Conservation (phyloP, 2,329 filamentous ascomycete genomes). For the Alternaria sp. region DNA sequence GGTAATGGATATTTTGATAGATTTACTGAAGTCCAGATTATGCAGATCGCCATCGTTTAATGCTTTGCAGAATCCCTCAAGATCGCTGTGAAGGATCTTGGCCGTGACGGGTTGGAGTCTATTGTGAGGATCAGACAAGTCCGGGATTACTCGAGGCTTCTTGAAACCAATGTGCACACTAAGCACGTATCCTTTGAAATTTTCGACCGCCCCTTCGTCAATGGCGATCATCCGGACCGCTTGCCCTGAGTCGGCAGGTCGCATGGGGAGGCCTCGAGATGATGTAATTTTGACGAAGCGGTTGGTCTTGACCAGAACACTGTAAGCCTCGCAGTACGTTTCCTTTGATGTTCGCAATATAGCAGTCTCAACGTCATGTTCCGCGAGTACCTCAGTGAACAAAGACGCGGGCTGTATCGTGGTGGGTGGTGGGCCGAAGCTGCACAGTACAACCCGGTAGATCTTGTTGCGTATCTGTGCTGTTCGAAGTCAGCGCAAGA, state of each 20-base stretch:
- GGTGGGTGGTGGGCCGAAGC: background rate
- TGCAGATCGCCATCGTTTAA: slow-evolving; percentile 20
- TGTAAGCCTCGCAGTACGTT: slow-evolving; percentile 10
- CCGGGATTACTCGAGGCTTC: background rate
- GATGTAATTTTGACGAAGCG: slow-evolving; percentile 26
- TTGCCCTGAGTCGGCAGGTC: slow-evolving; percentile 1
- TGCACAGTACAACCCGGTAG: slow-evolving; percentile 3
- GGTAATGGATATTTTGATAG: slow-evolving; percentile 16
- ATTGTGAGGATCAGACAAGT: background rate
- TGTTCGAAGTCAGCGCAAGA: background rate
- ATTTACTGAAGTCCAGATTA: slow-evolving; percentile 9
- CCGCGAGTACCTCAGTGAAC: background rate
- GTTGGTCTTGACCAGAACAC: slow-evolving; percentile 29
- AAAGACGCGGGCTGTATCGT: background rate
- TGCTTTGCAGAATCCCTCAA: slow-evolving; percentile 20
- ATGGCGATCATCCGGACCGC: slow-evolving; percentile 19
- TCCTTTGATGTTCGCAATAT: slow-evolving; percentile 10
- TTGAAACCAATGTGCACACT: slow-evolving; percentile 15
- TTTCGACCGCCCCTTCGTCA: background rate
- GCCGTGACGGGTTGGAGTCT: slow-evolving; percentile 5
- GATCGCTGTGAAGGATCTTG: slow-evolving; percentile 27
- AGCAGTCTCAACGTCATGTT: slow-evolving; percentile 5
- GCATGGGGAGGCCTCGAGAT: slow-evolving; percentile 14
- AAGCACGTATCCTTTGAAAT: slow-evolving; percentile 27
- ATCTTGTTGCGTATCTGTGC: slow-evolving; percentile 11